Evolutionary conservation across 2,329 filamentous ascomycete genomes (phyloP), one percentile per base, ranked within the genome.

Genomic region (Elsinoe batatas): DNA sequence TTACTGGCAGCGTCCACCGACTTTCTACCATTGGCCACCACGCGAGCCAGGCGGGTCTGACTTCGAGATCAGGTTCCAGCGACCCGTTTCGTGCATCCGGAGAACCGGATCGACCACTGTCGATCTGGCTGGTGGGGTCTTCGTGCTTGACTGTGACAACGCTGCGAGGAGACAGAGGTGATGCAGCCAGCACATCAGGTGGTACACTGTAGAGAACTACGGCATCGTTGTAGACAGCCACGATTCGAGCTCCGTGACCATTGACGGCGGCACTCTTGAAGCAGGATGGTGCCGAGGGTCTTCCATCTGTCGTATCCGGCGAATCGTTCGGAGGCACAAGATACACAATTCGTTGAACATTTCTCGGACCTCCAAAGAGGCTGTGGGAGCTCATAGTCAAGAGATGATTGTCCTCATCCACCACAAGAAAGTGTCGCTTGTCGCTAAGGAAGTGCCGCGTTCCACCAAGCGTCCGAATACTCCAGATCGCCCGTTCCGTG

Each of bases 401-500:
- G 7, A 74, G 67, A 8, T 75, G 76, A 1, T 74, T 79, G 10
- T 67, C 67, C 3, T 82, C 81, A 63, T 86, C 82, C 5, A 80
- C 80, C 64, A 84, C 86, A 4, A 86, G 67, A 35, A 87, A 72
- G 61, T 86, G 81, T 56, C 78, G 71, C 1, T 83, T 82, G 64
- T 87, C 84, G 58, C 80, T 83, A 37, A 87, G 65, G 37, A 54
- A 42, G 36, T 43, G 37, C 12, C 20, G 26, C n/a, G 35, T 8
- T 3, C 22, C 13, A 18, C 36, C 17, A 30, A 54, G 37, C 4
- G 36, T 32, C 8, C 22, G 18, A 8, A 54, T 18, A 26, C 51
- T 42, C 36, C 37, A 54, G 26, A 42, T 43, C 13, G 49, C 49
- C 15, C 20, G 32, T 7, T 37, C 35, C 8, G 33, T 49, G 26